phyloP scores from a whole-genome alignment of 1,284 basidiomycete genomes.

The Leccinum angustisporum region DNA sequence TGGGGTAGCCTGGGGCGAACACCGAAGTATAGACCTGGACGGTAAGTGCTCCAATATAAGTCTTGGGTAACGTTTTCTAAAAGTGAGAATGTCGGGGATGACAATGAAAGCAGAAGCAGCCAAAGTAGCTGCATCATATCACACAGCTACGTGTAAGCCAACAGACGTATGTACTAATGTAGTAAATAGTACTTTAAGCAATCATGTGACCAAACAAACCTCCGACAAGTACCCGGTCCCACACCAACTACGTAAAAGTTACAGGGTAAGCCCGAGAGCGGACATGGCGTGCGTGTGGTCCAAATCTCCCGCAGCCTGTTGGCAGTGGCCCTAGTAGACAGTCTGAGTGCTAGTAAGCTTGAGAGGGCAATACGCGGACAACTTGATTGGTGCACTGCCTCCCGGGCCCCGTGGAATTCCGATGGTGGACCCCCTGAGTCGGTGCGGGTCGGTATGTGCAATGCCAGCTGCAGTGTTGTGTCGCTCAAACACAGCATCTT shows the following conservation, averaged over 20 bases:
- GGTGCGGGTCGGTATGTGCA: background rate
- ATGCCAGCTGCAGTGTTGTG: background rate
- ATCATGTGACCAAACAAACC: slow-evolving; percentile 14
- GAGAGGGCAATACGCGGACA: slow-evolving; percentile 2
- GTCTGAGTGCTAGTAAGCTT: background rate
- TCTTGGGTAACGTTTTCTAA: slow-evolving; percentile 52
- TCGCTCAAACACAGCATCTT: background rate
- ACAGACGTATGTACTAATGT: background rate
- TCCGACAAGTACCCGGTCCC: background rate
- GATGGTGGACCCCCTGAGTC: background rate
- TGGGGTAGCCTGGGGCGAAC: slow-evolving; percentile 81
- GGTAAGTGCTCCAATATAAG: slow-evolving; percentile 87
- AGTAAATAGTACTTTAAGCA: background rate
- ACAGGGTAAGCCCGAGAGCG: background rate
- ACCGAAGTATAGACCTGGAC: slow-evolving; percentile 93
- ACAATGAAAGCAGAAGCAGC: slow-evolving; percentile 31
- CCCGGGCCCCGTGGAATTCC: background rate
- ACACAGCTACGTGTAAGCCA: background rate
- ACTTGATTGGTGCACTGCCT: slow-evolving; percentile 9
- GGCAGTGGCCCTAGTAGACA: too few species aligned
- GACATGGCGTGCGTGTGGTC: background rate
- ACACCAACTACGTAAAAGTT: background rate
- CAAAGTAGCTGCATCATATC: slow-evolving; percentile 25
- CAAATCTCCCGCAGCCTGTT: background rate
- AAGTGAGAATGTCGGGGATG: slow-evolving; percentile 17